Percentiles rank a stretch among this genome's conserved stretches.
Conservation (phyloP, 257 asterid species). For the Plantago major region DNA sequence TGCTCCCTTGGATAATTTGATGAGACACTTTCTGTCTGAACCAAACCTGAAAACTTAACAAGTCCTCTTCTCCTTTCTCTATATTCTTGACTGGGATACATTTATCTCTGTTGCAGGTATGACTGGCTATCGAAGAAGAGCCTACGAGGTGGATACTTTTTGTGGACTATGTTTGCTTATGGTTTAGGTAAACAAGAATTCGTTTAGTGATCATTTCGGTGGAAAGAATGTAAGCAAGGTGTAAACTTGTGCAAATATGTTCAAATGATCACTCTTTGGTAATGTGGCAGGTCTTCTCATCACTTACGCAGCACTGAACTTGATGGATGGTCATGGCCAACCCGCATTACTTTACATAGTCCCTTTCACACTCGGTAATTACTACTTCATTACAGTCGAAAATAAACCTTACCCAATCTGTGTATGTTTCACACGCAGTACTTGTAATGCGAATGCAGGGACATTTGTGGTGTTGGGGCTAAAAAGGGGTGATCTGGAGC, state of each 20-base stretch:
- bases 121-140: slow-evolving; percentile 84
- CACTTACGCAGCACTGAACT: slow-evolving; percentile 68
- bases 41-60: too few relatives aligned
- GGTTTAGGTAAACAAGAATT: slow-evolving; percentile 55
- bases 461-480: slow-evolving; percentile 58
- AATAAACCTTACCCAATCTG: neutral
- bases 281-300: slow-evolving; percentile 65
- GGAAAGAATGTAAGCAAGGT: too few relatives aligned
- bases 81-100: too few relatives aligned
- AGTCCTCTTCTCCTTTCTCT: too few relatives aligned
- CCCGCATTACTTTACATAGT: slow-evolving; percentile 91
- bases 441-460: slow-evolving; percentile 34
- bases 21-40: too few relatives aligned
- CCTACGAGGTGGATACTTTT: slow-evolving; percentile 71
- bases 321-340: slow-evolving; percentile 97
- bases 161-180: slow-evolving; percentile 95
- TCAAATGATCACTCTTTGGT: neutral
- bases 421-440: neutral
- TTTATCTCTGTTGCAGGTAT: slow-evolving; percentile 44
- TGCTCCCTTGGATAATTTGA: too few relatives aligned
- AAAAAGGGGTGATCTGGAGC: slow-evolving; percentile 64
- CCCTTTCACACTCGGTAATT: slow-evolving; percentile 75
- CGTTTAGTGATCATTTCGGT: too few relatives aligned
- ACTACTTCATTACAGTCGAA: neutral
- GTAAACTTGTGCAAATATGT: too few relatives aligned